Conservation (phyloP, 108 stramenopile species). For the Schizochytrium sp. region DNA sequence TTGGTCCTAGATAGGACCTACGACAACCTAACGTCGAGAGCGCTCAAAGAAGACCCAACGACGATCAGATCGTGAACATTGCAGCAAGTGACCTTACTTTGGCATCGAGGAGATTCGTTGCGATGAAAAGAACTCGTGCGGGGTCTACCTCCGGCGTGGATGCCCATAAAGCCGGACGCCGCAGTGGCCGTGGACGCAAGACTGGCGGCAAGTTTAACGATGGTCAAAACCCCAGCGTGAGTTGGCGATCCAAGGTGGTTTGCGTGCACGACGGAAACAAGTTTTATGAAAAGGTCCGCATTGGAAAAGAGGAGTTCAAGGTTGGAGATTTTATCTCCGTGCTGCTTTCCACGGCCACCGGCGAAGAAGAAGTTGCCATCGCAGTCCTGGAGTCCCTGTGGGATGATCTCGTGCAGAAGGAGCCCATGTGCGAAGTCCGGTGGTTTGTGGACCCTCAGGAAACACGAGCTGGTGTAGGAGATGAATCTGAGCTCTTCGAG, state of each 20-base stretch:
- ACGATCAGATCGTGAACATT: no score
- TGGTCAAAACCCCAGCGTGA: not conserved
- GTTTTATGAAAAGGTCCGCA: not conserved
- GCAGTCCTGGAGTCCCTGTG: conserved; percentile 56
- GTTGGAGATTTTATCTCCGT: conserved; percentile 36
- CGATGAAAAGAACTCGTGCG: no score
- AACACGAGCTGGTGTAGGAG: conserved; percentile 11
- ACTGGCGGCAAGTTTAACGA: no score
- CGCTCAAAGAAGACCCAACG: no score
- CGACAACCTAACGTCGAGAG: no score
- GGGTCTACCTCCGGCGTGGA: no score
- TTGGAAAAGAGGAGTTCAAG: not conserved
- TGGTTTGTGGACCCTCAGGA: conserved; percentile 56
- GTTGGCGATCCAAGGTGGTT: conserved; percentile 11
- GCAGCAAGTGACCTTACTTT: no score
- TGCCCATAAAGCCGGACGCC: no score
- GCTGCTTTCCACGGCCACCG: not conserved
- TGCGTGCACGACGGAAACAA: conserved; percentile 38
- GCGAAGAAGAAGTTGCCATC: not conserved
- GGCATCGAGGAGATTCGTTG: no score
- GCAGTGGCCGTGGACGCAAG: no score
- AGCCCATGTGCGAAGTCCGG: conserved; percentile 43
- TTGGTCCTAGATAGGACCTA: no score
- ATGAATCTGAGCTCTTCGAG: conserved; percentile 46
- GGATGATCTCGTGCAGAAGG: not conserved